phyloP scores from a whole-genome alignment of 1,284 basidiomycete species.

The Cutaneotrichosporon sp. region DNA sequence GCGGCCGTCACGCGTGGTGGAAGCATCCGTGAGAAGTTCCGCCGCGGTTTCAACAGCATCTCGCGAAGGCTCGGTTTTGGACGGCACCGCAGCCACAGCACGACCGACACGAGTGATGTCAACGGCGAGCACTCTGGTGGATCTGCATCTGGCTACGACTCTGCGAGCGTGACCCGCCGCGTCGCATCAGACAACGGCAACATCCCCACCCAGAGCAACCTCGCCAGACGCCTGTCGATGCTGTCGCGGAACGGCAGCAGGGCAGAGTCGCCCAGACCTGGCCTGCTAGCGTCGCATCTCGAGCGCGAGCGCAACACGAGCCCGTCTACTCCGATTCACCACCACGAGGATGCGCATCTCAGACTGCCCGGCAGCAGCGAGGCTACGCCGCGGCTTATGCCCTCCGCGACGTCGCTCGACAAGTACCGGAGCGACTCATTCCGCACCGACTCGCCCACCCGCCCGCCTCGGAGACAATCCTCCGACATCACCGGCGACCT shows the following conservation, averaged over 20 bases:
- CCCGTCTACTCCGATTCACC: neutral
- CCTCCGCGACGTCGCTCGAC: constrained; percentile 22
- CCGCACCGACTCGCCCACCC: neutral
- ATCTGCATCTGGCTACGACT: neutral
- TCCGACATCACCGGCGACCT: constrained; percentile 7
- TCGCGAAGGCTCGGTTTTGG: constrained; percentile 38
- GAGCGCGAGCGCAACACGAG: constrained; percentile 6
- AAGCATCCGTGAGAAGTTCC: constrained; percentile 44
- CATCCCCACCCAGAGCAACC: constrained; percentile 6
- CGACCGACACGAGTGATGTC: constrained; percentile 32
- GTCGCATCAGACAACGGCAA: constrained; percentile 21
- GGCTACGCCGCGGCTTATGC: constrained; percentile 20
- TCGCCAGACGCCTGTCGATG: constrained; percentile 19
- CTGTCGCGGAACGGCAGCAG: constrained; percentile 7
- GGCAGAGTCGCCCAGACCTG: constrained; percentile 22
- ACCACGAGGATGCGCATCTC: constrained; percentile 19
- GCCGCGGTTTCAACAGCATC: constrained; percentile 43
- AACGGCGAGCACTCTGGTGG: constrained; percentile 19
- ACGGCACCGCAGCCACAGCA: constrained; percentile 37
- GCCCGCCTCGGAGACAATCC: constrained; percentile 21
- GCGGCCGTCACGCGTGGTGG: constrained; percentile 62
- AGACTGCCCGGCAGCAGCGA: constrained; percentile 10
- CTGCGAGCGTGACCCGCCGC: constrained; percentile 14
- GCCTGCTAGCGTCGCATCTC: constrained; percentile 12
- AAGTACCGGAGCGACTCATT: constrained; percentile 21